Base-by-base conservation (phyloP, 2,329 filamentous ascomycete genomes). In the Orbilia blumenaviensis region DNA sequence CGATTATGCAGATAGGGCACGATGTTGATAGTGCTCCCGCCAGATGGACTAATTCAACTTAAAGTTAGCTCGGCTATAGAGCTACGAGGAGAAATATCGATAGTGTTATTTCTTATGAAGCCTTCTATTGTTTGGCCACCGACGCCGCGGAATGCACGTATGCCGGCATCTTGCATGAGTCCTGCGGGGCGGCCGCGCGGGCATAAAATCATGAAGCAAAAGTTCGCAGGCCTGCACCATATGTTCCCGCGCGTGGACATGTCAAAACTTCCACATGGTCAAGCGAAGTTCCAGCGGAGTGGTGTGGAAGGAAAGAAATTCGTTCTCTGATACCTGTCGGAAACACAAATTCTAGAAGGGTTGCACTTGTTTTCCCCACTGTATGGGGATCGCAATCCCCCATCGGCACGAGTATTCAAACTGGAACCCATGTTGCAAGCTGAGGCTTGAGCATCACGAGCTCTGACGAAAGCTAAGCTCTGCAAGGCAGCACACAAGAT, bases 321-420 rank as follows among this genome's bases (percentile, higher is more conserved):
- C 10, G 12, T 52, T 36, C 52, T 38, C 23, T 63, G 25, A 60
- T 60, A 60, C 29, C 10, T 9, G 18, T 32, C 29, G 5, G 44
- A 74, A 62, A 68, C 62, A 50, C 23, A 66, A 62, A 63, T 75
- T 75, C 71, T 75, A 64, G 71, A 75, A 75, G 62, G 62, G 46
- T 68, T 46, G 54, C 48, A 46, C 54, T 62, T 63, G 32, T 58
- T 60, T 67, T n/a, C n/a, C 62, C 62, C 66, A 60, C 62, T 50
- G 42, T 75, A 48, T 60, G 71, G 63, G 54, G 29, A 42, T 58
- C 41, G 32, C 36, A 41, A 27, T 29, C 58, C 48, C 62, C 32
- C 36, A 38, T 67, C 50, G 69, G 62, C 44, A 62, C 48, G 41
- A 66, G 27, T 34, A 23, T 54, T 54, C 48, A 1, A 34, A 61